Evolutionary conservation across 768 basidiomycete genomes (phyloP), one percentile per base, ranked within the genome.

Genomic region (Calvatia gigantea): DNA sequence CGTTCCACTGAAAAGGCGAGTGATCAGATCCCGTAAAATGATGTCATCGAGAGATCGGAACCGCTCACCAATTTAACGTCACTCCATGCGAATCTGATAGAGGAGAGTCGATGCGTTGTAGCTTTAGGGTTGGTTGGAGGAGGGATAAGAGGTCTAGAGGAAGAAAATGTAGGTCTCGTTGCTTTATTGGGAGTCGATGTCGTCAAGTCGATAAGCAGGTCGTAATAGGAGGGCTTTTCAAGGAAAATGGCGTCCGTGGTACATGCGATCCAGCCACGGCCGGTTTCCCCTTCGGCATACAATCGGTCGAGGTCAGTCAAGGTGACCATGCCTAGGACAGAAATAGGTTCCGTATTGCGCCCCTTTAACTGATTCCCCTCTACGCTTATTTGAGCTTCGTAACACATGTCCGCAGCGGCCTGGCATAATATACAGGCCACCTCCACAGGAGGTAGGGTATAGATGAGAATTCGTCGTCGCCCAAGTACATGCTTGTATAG

Each of bases 201-300:
- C 38, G 87, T 88, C 45, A 93, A 70, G 68, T 94, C 89, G 57
- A 94, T 84, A 47, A 94, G 71, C 12, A 94, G 75, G 65, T 94
- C 91, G 63, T 91, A 94, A 61, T 82, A 83, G 2, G 80, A 72
- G 1, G 91, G 86, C 65, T 86, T 89, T 60, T 94, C 91, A 41
- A 92, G 73, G 70, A 89, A 93, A 15, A 94, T 81, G 7, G 90
- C 85, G 60, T 94, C 91, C 1, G 91, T 91, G 8, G 91, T 90
- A 81, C 91, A 93, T 29, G 91, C 91, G 51, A 93, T 82, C 90
- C 90, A 94, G 17, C 91, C 91, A 5, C 79, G 73, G 4, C 88
- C 87, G 2, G 70, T 76, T 60, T 73, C 70, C 25, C 78, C 76
- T 66, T 86, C 87, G 15, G 70, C 67, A 51, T 79, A 70, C 51